These are phyloP conservation scores for Haplosporangium gracile DNA, from an alignment of 192 early-diverging fungal species.

Conservation along the genomic window DNA sequence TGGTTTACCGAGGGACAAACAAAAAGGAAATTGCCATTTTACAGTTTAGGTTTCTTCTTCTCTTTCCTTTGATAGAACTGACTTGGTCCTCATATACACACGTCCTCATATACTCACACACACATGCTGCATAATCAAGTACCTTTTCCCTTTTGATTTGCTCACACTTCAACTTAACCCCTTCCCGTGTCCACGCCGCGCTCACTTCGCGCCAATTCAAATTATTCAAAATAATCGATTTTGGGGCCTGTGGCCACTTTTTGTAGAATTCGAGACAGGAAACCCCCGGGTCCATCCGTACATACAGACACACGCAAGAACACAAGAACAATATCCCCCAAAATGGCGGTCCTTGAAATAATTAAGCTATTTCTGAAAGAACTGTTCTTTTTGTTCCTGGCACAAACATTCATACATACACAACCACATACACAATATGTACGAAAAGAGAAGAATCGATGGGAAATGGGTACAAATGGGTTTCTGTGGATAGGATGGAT, in stretches of 20 bases:
- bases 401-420: neutral
- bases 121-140: neutral
- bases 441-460: neutral
- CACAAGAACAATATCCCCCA: neutral
- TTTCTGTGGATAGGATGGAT: too few species aligned
- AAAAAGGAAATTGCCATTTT: neutral
- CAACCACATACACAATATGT: neutral
- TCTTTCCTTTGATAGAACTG: neutral
- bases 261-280: neutral
- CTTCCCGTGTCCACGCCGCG: neutral
- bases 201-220: too few species aligned
- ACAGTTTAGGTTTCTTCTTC: neutral
- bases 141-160: neutral
- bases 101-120: too few species aligned
- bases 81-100: neutral
- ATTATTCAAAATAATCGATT: neutral
- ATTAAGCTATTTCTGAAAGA: neutral
- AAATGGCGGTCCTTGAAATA: neutral
- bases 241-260: neutral
- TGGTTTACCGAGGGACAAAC: neutral
- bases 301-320: neutral
- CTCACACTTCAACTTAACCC: neutral
- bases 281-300: neutral
- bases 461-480: too few species aligned
- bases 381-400: neutral